Evolutionary conservation across 2,329 filamentous ascomycete species (phyloP), one percentile per base, ranked within the genome.

Genomic region (Leptographium lundbergii): DNA sequence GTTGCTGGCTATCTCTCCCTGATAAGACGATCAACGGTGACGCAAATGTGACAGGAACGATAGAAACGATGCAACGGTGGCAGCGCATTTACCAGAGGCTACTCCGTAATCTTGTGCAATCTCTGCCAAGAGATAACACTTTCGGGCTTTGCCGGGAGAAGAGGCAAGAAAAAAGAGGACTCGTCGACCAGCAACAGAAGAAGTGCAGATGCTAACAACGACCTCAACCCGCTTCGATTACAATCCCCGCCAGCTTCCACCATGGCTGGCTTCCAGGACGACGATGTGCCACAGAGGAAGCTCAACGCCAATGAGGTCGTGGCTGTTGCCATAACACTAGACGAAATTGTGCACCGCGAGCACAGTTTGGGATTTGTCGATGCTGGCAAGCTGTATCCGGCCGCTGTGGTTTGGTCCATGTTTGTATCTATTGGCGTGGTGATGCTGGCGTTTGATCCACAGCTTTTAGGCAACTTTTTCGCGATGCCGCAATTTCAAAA

Each of bases 401-500:
- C 71, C 29, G 75, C 76, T 9, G 74, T 77, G 24, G 71, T 67
- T 19, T 85, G 81, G 82, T 81, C 79, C 9, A 72, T 77, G 50
- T 82, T 81, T 65, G 81, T 85, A 63, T 81, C 78, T 5, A 70
- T 83, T 63, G 77, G 79, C 3, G 79, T 77, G 54, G 47, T 56
- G 50, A 59, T 59, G 57, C 57, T 59, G 81, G 59, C 81, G 4
- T 87, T 86, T 65, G 83, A 86, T 66, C 80, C 81, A 0, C 82
- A 86, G 66, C 75, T 87, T 11, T 74, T 86, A 22, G 81, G 81
- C 27, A 82, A 83, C 61, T 74, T 87, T 57, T 85, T 81, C 64
- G 77, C 80, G 3, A 79, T 77, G 56, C 79, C 80, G 0, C 76
- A 77, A n/a, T 85, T 84, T 65, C 75, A 79, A 62, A 66, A 68